phyloP scores from a whole-genome alignment of 2,329 filamentous ascomycete species.

The Aspergillus ochraceus region DNA sequence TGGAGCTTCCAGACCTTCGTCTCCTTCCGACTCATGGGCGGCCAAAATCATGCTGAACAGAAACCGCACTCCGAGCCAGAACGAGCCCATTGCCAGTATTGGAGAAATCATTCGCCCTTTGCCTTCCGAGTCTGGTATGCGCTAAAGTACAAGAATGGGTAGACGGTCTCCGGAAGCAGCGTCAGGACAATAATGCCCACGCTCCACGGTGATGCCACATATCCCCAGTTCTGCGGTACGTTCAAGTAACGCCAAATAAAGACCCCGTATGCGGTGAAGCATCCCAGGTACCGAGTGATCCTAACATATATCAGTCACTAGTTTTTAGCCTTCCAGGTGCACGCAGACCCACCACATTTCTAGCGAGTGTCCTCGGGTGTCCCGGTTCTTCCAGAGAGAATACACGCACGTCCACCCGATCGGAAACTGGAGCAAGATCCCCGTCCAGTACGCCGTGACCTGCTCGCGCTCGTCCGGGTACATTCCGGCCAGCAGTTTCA shows the following conservation, averaged over 20 bases:
- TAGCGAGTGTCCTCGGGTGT: constrained; percentile 16
- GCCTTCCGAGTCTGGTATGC: neutral
- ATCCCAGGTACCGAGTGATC: constrained; percentile 21
- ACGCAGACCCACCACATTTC: constrained; percentile 17
- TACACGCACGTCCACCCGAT: constrained; percentile 19
- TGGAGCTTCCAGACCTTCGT: too few relatives aligned
- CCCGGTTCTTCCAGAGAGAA: constrained; percentile 12
- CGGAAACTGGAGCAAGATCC: constrained; percentile 20
- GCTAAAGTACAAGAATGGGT: constrained; percentile 16
- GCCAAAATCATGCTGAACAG: neutral
- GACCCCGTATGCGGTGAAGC: constrained; percentile 20
- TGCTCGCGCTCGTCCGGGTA: constrained; percentile 23
- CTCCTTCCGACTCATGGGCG: neutral
- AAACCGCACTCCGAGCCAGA: neutral
- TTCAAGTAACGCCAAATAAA: constrained; percentile 23
- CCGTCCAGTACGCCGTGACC: constrained; percentile 23
- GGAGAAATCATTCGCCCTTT: neutral
- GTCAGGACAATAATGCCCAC: constrained; percentile 19
- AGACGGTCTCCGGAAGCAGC: constrained; percentile 21
- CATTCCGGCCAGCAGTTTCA: constrained; percentile 4
- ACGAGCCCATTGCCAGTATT: neutral
- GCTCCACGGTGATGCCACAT: constrained; percentile 21
- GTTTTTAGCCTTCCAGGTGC: too few relatives aligned
- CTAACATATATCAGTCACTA: constrained; percentile 6
- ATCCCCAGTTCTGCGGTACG: constrained; percentile 21